phyloP scores from a whole-genome alignment of 2,329 filamentous ascomycete genomes.

The Cercospora sp. region DNA sequence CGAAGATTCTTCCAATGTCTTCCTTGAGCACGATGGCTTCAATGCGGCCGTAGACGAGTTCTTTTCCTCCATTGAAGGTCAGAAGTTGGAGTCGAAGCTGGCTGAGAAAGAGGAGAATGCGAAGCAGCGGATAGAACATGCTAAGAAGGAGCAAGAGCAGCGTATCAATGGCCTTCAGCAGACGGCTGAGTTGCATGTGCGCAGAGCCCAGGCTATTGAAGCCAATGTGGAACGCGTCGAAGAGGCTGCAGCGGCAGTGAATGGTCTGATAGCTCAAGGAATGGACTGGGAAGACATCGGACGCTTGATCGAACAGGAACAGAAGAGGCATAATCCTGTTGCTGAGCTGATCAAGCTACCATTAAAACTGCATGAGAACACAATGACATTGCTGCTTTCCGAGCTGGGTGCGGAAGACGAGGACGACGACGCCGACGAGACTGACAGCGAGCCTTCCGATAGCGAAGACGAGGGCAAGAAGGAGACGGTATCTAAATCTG shows the following conservation, averaged over 20 bases:
- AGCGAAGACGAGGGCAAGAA: slow-evolving; percentile 58
- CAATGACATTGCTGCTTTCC: slow-evolving; percentile 74
- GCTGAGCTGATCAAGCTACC: slow-evolving; percentile 84
- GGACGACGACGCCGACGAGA: slow-evolving; percentile 59
- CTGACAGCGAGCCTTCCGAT: slow-evolving; percentile 64
- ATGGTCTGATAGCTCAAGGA: slow-evolving; percentile 83
- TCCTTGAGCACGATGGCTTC: slow-evolving; percentile 79
- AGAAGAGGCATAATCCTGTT: slow-evolving; percentile 76
- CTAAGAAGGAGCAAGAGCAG: slow-evolving; percentile 78
- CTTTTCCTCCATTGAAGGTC: slow-evolving; percentile 93
- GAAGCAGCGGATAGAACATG: slow-evolving; percentile 81
- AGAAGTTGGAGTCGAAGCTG: slow-evolving; percentile 81
- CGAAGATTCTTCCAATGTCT: slow-evolving; percentile 62
- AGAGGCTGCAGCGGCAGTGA: slow-evolving; percentile 89
- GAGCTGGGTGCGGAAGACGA: slow-evolving; percentile 68
- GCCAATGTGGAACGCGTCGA: slow-evolving; percentile 88
- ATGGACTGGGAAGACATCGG: slow-evolving; percentile 98
- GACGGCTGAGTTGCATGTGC: slow-evolving; percentile 76
- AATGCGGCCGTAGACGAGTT: slow-evolving; percentile 95
- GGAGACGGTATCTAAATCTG: slow-evolving; percentile 32
- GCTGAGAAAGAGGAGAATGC: slow-evolving; percentile 80
- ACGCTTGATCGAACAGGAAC: slow-evolving; percentile 83
- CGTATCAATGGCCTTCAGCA: slow-evolving; percentile 81
- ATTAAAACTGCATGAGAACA: slow-evolving; percentile 86
- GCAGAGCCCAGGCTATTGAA: slow-evolving; percentile 87